A percentile compares a stretch with the other conserved stretches of the same genome.
Conservation (phyloP, 176 grass and related monocot genomes). For the Zoysia pacifica region DNA sequence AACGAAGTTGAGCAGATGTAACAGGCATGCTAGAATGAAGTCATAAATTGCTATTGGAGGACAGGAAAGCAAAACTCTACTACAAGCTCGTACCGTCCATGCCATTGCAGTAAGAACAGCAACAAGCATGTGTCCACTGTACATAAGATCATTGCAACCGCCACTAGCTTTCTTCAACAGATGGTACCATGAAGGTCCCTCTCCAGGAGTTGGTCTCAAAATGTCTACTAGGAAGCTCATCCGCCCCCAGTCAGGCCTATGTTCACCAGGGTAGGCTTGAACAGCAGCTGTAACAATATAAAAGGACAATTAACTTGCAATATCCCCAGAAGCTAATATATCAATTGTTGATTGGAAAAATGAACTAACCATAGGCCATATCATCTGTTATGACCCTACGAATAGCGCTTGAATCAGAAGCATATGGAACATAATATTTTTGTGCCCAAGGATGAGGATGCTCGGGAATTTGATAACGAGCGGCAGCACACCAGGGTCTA, state of each 20-base stretch:
- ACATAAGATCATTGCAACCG: constrained; percentile 93
- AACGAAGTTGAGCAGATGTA: background rate
- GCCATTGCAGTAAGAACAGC: constrained; percentile 95
- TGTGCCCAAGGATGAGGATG: constrained; percentile 92
- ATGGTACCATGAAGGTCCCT: constrained; percentile 84
- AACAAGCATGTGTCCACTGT: constrained; percentile 95
- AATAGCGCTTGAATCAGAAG: constrained; percentile 68
- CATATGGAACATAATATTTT: constrained; percentile 87
- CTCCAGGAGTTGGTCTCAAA: constrained; percentile 74
- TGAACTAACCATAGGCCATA: constrained; percentile 72
- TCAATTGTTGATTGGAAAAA: constrained; percentile 16
- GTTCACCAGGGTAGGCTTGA: constrained; percentile 64
- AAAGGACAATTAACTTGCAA: background rate
- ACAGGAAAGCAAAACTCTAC: background rate
- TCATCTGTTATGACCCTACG: constrained; percentile 66
- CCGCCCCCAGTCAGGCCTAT: constrained; percentile 65
- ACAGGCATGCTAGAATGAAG: background rate
- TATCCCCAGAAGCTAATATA: background rate
- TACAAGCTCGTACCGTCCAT: constrained; percentile 65
- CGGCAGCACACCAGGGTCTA: constrained; percentile 76
- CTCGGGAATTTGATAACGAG: constrained; percentile 67
- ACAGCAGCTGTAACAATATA: constrained; percentile 47
- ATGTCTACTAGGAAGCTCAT: constrained; percentile 91
- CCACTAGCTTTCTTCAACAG: constrained; percentile 87
- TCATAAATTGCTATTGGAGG: background rate